Percentiles rank a stretch among this genome's conserved stretches.
These are phyloP conservation scores for Elongisporangium senticosum DNA, from an alignment of 352 stramenopile genomes.

Conservation along the genomic window DNA sequence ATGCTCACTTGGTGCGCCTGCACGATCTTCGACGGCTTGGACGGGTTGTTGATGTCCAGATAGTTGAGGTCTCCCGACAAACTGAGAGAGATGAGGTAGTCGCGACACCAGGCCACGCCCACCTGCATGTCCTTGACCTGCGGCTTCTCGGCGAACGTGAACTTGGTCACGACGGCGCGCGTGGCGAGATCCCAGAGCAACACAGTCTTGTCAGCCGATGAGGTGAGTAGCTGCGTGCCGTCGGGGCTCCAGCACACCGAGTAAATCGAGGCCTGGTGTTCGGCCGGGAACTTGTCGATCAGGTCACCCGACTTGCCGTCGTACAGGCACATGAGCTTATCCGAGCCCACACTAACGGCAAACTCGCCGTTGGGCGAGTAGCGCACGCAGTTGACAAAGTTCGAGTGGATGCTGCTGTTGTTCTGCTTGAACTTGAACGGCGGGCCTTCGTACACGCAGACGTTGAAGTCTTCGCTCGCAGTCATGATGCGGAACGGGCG, in stretches of 20 bases:
- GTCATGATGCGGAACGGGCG: conserved; percentile 95
- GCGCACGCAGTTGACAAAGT: conserved; percentile 94
- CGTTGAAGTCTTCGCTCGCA: conserved; percentile 93
- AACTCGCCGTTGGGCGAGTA: conserved; percentile 90
- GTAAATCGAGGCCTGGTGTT: conserved; percentile 94
- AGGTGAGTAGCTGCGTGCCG: conserved; percentile 89
- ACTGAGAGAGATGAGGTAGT: conserved; percentile 78
- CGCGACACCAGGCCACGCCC: conserved; percentile 60
- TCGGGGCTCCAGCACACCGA: conserved; percentile 90
- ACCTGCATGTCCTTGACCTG: conserved; percentile 84
- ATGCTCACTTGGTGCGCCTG: conserved; percentile 92
- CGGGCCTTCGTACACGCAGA: conserved; percentile 93
- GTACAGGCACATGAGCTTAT: conserved; percentile 95
- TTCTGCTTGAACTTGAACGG: conserved; percentile 96
- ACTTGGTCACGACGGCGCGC: conserved; percentile 66
- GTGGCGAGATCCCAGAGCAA: conserved; percentile 88
- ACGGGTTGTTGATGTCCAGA: conserved; percentile 56
- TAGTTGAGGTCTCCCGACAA: conserved; percentile 85
- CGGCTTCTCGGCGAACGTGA: conserved; percentile 68
- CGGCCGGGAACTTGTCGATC: conserved; percentile 66
- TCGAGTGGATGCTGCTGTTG: conserved; percentile 90
- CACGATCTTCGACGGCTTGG: conserved; percentile 73
- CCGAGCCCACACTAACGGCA: conserved; percentile 90
- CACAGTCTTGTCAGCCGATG: conserved; percentile 95
- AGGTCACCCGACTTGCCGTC: conserved; percentile 90